Evolutionary conservation across 441 rosid genomes (phyloP), one percentile per base, ranked within the genome.

Genomic region (Kokia cookei): DNA sequence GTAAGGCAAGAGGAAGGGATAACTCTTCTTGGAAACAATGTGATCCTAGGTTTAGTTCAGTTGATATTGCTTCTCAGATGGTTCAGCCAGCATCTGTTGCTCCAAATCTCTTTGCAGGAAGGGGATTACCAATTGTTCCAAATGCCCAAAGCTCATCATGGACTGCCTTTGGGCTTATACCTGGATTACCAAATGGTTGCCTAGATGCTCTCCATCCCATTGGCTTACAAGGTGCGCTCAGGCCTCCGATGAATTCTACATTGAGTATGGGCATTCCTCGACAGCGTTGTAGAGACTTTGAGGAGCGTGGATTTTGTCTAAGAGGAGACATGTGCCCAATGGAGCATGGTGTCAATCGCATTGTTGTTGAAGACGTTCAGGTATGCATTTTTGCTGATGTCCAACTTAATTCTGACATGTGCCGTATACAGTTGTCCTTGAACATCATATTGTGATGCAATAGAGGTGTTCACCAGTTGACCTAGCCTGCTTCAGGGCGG

Each of bases 341-440:
- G 99, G 98, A 96, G 91, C 99, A 96, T 87, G 99, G 99, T 74
- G 86, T 96, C 70, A 96, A 96, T 85, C 97, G 95, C 40, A 96
- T 96, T 80, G 98, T 96, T 73, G 89, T 96, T 72, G 98, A 96
- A 65, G 99, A 96, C 83, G 99, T 96, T 72, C 98, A 94, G 98
- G 99, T 96, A 82, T 80, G 77, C 65, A 7, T 61, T 27, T 58
- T 5, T 69, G 2, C 51, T 14, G 55, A 35, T 7, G 1, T 73
- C 22, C 66, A 14, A 78, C 65, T 27, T 58, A 42, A 73, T 53
- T 13, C 58, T 14, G 45, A 10, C 3, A 70, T 54, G 9, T 14
- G 42, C 32, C 27, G 22, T 59, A 2, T 10, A 3, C 24, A 29
- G 51, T 47, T 48, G 47, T 65, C 59, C 22, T 26, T 9, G 3